Evolutionary conservation across 495 filamentous ascomycete genomes (phyloP), one percentile per base, ranked within the genome.

Genomic region (Podospora conica): DNA sequence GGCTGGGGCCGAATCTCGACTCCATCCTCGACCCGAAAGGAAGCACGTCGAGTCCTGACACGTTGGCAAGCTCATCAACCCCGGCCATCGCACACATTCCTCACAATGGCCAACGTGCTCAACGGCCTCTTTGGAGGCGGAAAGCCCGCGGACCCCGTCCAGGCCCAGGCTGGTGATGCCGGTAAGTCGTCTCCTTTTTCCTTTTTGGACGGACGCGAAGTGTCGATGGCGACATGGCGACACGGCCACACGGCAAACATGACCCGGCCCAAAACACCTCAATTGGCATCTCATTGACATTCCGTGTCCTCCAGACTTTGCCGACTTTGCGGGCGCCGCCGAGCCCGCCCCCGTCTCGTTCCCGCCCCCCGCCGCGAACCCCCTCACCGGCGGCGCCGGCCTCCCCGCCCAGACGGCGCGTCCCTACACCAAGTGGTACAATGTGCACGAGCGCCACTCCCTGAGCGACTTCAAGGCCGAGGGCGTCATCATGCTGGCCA

Each of bases 371-470:
- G 65, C 60, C 10, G 53, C 74, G 48, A 70, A 76, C 55, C 66
- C 73, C 31, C 62, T 76, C 22, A 74, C 77, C 57, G 81, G 79
- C 58, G 77, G 15, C 29, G 4, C 81, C 28, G 15, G 23, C 23
- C 74, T 80, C 61, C 79, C 82, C 68, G 79, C 81, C 33, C 78
- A 84, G 60, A 83, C 82, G 61, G 70, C 75, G 33, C 76, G 75
- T 25, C 86, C 91, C 12, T 96, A 90, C 76, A 96, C 95, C 55
- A 91, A 91, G 81, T 98, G 95, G 95, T 98, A 98, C 80, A 91
- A 92, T 40, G 82, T 98, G 28, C 95, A 94, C 85, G 93, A 98
- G 84, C 91, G 95, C 69, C 84, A 90, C 69, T 85, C 84, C 11
- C 80, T 88, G 58, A 79, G 78, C 68, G 95, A 98, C 72, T 98